These are phyloP conservation scores for Ceratocystis harringtonii DNA, from an alignment of 2,329 filamentous ascomycete genomes.

Conservation along the genomic window DNA sequence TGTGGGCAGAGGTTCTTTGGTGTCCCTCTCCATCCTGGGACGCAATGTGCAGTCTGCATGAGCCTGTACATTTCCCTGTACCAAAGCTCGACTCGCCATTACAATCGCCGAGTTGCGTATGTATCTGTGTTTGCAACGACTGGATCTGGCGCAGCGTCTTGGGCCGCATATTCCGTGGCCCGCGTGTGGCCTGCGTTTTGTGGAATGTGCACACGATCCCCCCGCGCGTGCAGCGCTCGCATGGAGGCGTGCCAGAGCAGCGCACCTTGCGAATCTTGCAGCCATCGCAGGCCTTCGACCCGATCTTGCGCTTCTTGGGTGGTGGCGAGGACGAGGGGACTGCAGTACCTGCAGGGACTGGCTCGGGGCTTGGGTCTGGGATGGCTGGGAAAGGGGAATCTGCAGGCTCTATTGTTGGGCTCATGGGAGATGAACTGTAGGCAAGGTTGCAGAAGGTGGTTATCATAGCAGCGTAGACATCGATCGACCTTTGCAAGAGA, in stretches of 20 bases:
- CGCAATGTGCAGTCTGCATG: background rate
- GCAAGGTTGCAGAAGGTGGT: background rate
- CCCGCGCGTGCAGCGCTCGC: constrained; percentile 30
- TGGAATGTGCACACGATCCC: constrained; percentile 37
- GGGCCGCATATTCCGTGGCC: constrained; percentile 32
- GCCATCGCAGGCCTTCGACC: constrained; percentile 30
- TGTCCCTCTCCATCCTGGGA: background rate
- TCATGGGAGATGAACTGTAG: background rate
- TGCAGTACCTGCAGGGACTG: background rate
- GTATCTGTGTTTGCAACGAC: constrained; percentile 5
- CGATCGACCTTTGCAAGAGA: background rate
- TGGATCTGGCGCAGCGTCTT: constrained; percentile 31
- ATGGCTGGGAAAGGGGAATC: background rate
- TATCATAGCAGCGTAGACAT: background rate
- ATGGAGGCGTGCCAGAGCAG: constrained; percentile 34
- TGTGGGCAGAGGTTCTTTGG: background rate
- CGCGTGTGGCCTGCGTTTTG: constrained; percentile 30
- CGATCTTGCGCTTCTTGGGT: constrained; percentile 15
- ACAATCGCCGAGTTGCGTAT: background rate
- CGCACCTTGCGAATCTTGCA: constrained; percentile 40
- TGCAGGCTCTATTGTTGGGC: background rate
- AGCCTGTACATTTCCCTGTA: background rate
- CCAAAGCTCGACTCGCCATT: too few relatives aligned
- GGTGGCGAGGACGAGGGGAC: background rate
- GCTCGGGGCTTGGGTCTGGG: background rate